Base-by-base conservation (phyloP, 2,329 filamentous ascomycete genomes). In the Rhinocladiella similis region DNA sequence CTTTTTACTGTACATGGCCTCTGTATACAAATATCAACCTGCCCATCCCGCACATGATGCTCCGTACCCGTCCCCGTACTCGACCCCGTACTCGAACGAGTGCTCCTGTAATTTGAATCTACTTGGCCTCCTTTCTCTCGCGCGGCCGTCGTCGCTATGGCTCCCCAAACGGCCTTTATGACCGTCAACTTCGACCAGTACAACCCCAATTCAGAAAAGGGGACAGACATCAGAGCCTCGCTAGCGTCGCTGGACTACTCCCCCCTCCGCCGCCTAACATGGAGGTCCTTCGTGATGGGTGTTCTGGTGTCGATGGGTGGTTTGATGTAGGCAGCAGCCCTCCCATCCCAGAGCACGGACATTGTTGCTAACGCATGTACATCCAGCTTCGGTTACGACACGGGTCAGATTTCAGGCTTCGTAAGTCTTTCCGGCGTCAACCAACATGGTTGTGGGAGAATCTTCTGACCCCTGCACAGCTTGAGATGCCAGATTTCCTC, bases 301-400 rank as follows among this genome's bases (percentile, higher is more conserved):
- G 60, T 74, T n/a, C 69, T 76, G 6, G 71, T 75, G 19, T 76
- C 74, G 1, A 76, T 76, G 72, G 74, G 74, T 18, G 74, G 74
- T 1, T 70, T 76, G 47, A 67, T 73, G 58, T 63, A 47, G 39
- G 56, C 50, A 33, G 35, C 14, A 13, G 14, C 18, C 19, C 35
- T 50, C 33, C 38, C 19, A 6, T 5, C 10, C 20, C 16, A 9
- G 16, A 13, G 10, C 18, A 33, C 13, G 41, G 20, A 18, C 43
- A 27, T 35, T 57, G 16, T 50, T 49, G 20, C 41, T 22, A n/a
- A 20, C 47, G 22, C 39, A 20, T 33, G 29, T 9, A 33, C 14
- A 16, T 49, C 38, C 14, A 61, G 49, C 3, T 74, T 73, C 46
- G 72, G 73, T 6, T 74, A 74, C 43, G 71, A 75, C 45, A 75